phyloP scores from a whole-genome alignment of 2,329 filamentous ascomycete species.

The Simplicillium sp. region DNA sequence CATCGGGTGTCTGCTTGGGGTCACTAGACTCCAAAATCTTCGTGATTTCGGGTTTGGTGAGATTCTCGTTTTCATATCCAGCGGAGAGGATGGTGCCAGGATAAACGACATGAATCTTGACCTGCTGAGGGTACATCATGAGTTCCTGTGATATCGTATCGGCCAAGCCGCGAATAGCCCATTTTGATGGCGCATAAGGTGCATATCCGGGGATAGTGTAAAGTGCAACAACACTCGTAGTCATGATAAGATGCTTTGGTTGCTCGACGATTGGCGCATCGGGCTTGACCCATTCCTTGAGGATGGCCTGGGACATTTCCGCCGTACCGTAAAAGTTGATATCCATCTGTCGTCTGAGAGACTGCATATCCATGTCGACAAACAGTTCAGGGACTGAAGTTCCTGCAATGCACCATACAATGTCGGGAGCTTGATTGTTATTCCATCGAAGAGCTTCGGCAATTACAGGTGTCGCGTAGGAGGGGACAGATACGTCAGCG shows the following conservation, averaged over 20 bases:
- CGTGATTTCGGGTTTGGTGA: slow-evolving; percentile 72
- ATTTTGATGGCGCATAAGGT: slow-evolving; percentile 77
- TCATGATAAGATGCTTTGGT: slow-evolving; percentile 78
- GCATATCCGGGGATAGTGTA: slow-evolving; percentile 73
- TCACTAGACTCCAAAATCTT: slow-evolving; percentile 75
- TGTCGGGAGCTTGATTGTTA: slow-evolving; percentile 59
- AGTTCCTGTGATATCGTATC: slow-evolving; percentile 81
- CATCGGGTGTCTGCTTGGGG: slow-evolving; percentile 65
- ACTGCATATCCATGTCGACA: slow-evolving; percentile 59
- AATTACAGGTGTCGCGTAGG: slow-evolving; percentile 62
- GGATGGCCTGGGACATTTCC: slow-evolving; percentile 74
- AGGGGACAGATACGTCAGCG: slow-evolving; percentile 66
- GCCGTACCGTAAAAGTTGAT: slow-evolving; percentile 82
- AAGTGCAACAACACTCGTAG: slow-evolving; percentile 66
- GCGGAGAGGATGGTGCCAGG: slow-evolving; percentile 76
- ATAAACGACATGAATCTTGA: slow-evolving; percentile 73
- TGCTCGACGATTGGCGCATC: slow-evolving; percentile 31
- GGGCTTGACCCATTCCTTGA: slow-evolving; percentile 63
- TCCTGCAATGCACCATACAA: slow-evolving; percentile 89
- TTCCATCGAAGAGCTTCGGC: slow-evolving; percentile 73
- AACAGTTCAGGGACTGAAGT: slow-evolving; percentile 66
- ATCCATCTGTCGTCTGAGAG: slow-evolving; percentile 73
- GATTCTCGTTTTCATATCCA: slow-evolving; percentile 67
- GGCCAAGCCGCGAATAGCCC: slow-evolving; percentile 71
- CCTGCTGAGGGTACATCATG: slow-evolving; percentile 72